phyloP scores from a whole-genome alignment of 805 yeast species.

The Lipomyces japonicus region DNA sequence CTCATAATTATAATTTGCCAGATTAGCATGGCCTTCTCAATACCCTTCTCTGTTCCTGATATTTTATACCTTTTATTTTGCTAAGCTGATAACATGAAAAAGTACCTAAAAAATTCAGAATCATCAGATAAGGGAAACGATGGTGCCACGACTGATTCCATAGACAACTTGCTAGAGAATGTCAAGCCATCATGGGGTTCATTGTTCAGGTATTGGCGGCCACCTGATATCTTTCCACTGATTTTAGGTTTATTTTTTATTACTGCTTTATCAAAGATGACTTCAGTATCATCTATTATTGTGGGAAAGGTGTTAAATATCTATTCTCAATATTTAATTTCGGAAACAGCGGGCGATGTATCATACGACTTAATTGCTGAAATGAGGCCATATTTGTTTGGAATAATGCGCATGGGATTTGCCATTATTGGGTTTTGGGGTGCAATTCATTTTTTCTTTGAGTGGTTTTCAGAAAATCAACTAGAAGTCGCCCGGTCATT shows the following conservation, averaged over 20 bases:
- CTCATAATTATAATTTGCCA: too few species aligned
- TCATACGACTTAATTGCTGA: slow-evolving; percentile 5
- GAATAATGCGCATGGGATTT: slow-evolving; percentile 5
- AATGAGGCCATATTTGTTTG: slow-evolving; percentile 12
- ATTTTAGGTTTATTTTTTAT: background rate
- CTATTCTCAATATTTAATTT: slow-evolving; percentile 1
- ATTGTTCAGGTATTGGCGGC: slow-evolving; percentile 7
- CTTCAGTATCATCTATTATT: slow-evolving; percentile 13
- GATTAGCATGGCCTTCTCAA: too few species aligned
- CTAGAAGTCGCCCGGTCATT: slow-evolving; percentile 11
- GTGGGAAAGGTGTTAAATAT: slow-evolving; percentile 15
- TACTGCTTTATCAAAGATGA: slow-evolving; percentile 2
- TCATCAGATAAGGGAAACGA: too few species aligned
- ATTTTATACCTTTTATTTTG: too few species aligned
- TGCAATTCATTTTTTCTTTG: slow-evolving; percentile 5
- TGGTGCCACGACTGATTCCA: too few species aligned
- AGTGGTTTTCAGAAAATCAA: slow-evolving; percentile 22
- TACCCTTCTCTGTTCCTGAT: too few species aligned
- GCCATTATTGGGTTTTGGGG: slow-evolving; percentile 18
- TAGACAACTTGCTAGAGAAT: background rate
- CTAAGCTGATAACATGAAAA: too few species aligned
- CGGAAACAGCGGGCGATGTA: background rate
- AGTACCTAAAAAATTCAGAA: too few species aligned
- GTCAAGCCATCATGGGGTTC: slow-evolving; percentile 12
- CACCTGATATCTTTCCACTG: slow-evolving; percentile 6